phyloP scores from a whole-genome alignment of 2,329 filamentous ascomycete genomes.

The Paramyrothecium roridum region DNA sequence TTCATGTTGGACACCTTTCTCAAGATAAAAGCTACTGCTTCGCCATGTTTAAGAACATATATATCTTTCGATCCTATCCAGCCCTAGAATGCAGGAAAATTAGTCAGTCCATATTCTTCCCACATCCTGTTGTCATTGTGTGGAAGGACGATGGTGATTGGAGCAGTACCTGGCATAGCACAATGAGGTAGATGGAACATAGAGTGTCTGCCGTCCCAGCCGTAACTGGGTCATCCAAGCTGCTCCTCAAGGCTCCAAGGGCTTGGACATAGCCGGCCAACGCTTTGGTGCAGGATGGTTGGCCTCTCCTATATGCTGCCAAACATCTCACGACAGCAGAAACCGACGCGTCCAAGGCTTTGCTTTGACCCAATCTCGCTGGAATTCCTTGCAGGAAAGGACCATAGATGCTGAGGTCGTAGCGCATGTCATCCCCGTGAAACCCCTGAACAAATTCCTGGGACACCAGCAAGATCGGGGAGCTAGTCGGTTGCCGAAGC shows the following conservation, averaged over 20 bases:
- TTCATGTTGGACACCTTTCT: slow-evolving; percentile 17
- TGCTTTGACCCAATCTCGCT: slow-evolving; percentile 37
- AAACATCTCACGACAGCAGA: too few species aligned
- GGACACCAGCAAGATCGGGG: background rate
- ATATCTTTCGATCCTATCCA: slow-evolving; percentile 25
- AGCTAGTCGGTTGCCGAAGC: too few species aligned
- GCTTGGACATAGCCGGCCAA: slow-evolving; percentile 26
- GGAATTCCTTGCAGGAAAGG: slow-evolving; percentile 41
- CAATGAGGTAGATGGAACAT: slow-evolving; percentile 33
- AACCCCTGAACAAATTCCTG: slow-evolving; percentile 26
- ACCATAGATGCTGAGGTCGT: slow-evolving; percentile 45
- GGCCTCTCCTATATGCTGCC: slow-evolving; percentile 3
- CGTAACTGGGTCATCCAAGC: slow-evolving; percentile 20
- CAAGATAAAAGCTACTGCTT: slow-evolving; percentile 27
- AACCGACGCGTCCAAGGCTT: slow-evolving; percentile 38
- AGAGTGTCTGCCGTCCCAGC: slow-evolving; percentile 27
- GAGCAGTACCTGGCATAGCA: slow-evolving; percentile 28
- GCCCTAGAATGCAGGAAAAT: slow-evolving; percentile 12
- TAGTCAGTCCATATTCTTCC: accelerated
- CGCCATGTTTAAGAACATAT: slow-evolving; percentile 21
- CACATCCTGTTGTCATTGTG: background rate
- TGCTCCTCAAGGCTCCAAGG: slow-evolving; percentile 19
- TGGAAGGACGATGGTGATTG: background rate
- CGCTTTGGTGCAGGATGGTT: slow-evolving; percentile 10
- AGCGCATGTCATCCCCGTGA: slow-evolving; percentile 40